Evolutionary conservation across 2,329 filamentous ascomycete genomes (phyloP).

Genomic region (Botrytis pseudocinerea): DNA sequence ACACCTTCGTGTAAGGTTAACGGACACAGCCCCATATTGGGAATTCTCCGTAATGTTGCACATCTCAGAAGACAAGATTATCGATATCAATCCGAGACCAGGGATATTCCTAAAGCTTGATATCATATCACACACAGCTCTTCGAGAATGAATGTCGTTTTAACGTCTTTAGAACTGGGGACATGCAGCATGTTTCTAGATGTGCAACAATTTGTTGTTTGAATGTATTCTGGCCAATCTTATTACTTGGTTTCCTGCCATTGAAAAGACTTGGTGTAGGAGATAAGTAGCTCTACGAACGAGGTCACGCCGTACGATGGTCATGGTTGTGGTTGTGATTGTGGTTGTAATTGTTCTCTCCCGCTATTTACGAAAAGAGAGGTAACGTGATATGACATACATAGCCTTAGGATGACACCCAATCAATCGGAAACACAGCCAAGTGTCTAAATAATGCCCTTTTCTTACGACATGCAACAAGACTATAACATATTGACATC

Average conservation of each 20-base stretch:
- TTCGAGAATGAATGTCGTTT: too few species aligned
- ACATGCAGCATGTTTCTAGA: slow-evolving; percentile 2
- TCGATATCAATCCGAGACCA: background rate
- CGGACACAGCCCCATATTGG: background rate
- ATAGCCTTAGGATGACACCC: too few species aligned
- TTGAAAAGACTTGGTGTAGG: background rate
- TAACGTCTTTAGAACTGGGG: background rate
- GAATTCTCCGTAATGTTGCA: background rate
- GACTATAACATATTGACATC: background rate
- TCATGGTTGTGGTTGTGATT: too few species aligned
- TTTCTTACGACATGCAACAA: slow-evolving; percentile 8
- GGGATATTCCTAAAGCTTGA: background rate
- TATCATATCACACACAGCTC: background rate
- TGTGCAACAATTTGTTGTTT: background rate
- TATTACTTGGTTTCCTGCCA: too few species aligned
- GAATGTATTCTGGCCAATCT: background rate
- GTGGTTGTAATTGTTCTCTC: too few species aligned
- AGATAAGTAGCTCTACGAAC: background rate
- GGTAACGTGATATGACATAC: background rate
- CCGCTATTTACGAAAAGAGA: too few species aligned
- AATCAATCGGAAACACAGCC: background rate
- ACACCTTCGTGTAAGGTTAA: background rate
- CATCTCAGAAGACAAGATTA: slow-evolving; percentile 13
- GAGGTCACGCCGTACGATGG: too few species aligned
- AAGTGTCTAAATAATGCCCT: slow-evolving; percentile 1